Percentiles rank a stretch among this genome's conserved stretches.
These are phyloP conservation scores for Claviceps humidiphila DNA, from an alignment of 2,329 filamentous ascomycete species.

Conservation along the genomic window DNA sequence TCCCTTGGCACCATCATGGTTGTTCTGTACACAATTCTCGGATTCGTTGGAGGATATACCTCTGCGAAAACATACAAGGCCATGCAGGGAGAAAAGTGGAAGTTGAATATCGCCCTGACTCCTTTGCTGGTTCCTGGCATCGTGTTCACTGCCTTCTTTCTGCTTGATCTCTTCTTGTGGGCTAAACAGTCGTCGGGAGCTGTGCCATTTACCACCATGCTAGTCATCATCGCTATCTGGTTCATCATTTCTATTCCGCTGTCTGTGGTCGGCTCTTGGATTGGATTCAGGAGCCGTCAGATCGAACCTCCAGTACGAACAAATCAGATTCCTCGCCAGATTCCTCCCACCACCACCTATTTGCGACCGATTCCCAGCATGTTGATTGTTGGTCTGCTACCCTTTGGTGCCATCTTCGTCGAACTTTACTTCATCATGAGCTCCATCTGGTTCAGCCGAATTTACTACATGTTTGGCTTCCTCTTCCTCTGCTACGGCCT, in stretches of 20 bases:
- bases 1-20: conserved; percentile 89
- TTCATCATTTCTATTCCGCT: conserved; percentile 92
- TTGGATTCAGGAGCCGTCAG: conserved; percentile 67
- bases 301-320: conserved; percentile 76
- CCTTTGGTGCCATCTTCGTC: conserved; percentile 93
- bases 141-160: conserved; percentile 80
- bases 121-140: conserved; percentile 74
- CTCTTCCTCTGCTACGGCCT: conserved; percentile 93
- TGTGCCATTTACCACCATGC: conserved; percentile 93
- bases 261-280: conserved; percentile 79
- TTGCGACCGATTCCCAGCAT: conserved; percentile 80
- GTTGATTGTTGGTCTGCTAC: conserved; percentile 80
- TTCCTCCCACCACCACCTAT: conserved; percentile 72
- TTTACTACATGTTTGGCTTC: conserved; percentile 99
- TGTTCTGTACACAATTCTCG: conserved; percentile 83
- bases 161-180: conserved; percentile 94
- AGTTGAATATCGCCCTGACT: conserved; percentile 80
- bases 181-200: conserved; percentile 83
- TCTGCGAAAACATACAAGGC: conserved; percentile 90
- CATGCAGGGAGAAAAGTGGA: conserved; percentile 86
- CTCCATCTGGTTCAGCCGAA: conserved; percentile 95
- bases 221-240: conserved; percentile 87
- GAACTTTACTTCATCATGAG: conserved; percentile 99
- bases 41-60: conserved; percentile 82
- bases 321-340: conserved; percentile 96